Conservation (phyloP, 2,329 filamentous ascomycete genomes). For the Fusarium vanettenii region DNA sequence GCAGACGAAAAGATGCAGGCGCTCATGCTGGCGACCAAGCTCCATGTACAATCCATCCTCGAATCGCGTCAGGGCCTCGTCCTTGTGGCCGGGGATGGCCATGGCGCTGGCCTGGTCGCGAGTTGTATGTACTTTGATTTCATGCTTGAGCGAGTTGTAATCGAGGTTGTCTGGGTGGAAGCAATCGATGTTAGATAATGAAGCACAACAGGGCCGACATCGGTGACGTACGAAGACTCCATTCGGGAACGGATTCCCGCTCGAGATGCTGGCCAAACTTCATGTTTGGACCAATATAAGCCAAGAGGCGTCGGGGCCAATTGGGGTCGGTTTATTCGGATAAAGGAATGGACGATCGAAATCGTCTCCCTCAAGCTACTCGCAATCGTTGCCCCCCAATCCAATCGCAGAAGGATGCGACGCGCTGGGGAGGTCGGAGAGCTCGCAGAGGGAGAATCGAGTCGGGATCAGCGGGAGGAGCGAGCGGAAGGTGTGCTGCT, state of each 20-base stretch:
- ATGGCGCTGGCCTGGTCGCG: conserved; percentile 76
- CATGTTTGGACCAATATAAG: conserved; percentile 43
- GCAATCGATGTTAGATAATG: conserved; percentile 7
- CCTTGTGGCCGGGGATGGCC: conserved; percentile 78
- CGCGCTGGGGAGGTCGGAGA: conserved; percentile 11
- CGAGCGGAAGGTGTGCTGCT: conserved; percentile 24
- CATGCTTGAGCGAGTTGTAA: conserved; percentile 86
- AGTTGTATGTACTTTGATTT: conserved; percentile 84
- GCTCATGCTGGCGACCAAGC: conserved; percentile 79
- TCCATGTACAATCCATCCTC: conserved; percentile 78
- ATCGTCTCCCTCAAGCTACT: conserved; percentile 7
- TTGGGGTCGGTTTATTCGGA: background rate
- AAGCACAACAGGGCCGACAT: background rate
- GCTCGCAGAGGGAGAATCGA: conserved; percentile 13
- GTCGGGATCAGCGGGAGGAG: conserved; percentile 21
- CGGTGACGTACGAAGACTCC: conserved; percentile 74
- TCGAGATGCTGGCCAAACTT: conserved; percentile 68
- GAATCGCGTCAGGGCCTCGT: conserved; percentile 69
- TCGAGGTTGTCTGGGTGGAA: conserved; percentile 80
- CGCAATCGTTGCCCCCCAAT: background rate
- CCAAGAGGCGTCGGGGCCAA: conserved; percentile 3
- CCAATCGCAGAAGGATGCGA: background rate
- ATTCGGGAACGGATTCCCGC: conserved; percentile 82
- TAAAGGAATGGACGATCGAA: conserved; percentile 8
- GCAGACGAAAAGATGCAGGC: conserved; percentile 80